Conservation (phyloP, 2,329 filamentous ascomycete genomes). For the Alternaria arbusti region DNA sequence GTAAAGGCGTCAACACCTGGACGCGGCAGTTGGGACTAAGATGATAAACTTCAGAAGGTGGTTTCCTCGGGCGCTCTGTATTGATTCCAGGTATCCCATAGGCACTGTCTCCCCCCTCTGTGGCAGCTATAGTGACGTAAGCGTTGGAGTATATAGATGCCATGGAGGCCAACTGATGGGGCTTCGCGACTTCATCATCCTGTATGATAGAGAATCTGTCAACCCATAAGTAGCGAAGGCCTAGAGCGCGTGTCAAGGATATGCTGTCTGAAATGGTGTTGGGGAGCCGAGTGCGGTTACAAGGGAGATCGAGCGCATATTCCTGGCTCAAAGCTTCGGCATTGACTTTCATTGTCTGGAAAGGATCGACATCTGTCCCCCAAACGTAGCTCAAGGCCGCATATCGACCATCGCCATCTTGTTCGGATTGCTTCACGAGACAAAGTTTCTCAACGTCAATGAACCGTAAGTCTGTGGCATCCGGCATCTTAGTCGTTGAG, state of each 20-base stretch:
- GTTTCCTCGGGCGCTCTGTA: background rate
- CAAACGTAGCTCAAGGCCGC: background rate
- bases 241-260: background rate
- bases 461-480: rapidly evolving
- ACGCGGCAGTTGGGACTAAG: background rate
- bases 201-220: background rate
- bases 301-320: background rate
- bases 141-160: background rate
- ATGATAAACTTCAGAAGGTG: background rate
- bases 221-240: background rate
- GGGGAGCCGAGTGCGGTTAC: background rate
- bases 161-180: background rate
- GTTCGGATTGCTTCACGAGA: background rate
- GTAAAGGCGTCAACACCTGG: background rate
- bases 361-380: background rate
- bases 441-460: background rate
- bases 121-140: background rate
- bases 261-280: background rate
- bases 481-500: background rate
- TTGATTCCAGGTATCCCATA: background rate
- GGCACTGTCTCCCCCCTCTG: background rate
- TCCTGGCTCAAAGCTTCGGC: background rate
- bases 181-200: background rate
- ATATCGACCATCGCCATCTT: background rate
- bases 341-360: background rate